Evolutionary conservation across 2,329 filamentous ascomycete species (phyloP).

Genomic region (Dendryphion nanum): DNA sequence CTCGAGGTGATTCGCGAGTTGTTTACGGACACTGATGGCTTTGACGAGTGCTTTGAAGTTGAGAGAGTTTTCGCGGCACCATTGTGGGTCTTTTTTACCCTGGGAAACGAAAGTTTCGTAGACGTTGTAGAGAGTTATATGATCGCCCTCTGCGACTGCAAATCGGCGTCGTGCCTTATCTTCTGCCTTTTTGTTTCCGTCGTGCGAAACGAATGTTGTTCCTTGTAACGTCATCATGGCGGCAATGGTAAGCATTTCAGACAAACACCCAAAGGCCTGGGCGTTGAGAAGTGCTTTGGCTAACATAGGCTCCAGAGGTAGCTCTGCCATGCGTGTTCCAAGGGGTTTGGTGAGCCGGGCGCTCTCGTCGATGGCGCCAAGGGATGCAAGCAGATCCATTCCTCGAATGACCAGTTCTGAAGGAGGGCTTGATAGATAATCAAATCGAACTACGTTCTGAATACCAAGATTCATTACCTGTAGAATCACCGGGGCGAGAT

Average conservation of each 20-base stretch:
- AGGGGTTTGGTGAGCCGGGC: conserved; percentile 86
- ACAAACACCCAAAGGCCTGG: conserved; percentile 71
- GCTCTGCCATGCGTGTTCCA: conserved; percentile 87
- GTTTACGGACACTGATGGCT: conserved; percentile 81
- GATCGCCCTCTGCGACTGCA: conserved; percentile 89
- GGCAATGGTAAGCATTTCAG: conserved; percentile 85
- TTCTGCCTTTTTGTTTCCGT: conserved; percentile 71
- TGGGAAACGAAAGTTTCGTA: conserved; percentile 79
- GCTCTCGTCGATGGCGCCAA: conserved; percentile 85
- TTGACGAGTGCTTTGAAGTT: conserved; percentile 82
- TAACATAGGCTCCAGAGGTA: conserved; percentile 95
- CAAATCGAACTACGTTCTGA: conserved; percentile 88
- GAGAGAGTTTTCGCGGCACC: conserved; percentile 82
- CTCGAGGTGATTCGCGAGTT: conserved; percentile 84
- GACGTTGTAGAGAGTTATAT: conserved; percentile 89
- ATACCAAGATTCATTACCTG: conserved; percentile 95
- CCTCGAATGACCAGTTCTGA: conserved; percentile 81
- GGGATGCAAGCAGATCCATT: conserved; percentile 80
- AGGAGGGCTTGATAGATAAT: conserved; percentile 83
- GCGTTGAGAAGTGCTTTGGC: conserved; percentile 81
- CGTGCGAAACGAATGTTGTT: conserved; percentile 77
- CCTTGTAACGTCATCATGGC: conserved; percentile 90
- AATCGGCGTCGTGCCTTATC: conserved; percentile 78
- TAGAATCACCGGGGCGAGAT: conserved; percentile 81
- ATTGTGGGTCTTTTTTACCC: conserved; percentile 78